Conservation (phyloP, 805 yeast species). For the Lachancea dasiensis region DNA sequence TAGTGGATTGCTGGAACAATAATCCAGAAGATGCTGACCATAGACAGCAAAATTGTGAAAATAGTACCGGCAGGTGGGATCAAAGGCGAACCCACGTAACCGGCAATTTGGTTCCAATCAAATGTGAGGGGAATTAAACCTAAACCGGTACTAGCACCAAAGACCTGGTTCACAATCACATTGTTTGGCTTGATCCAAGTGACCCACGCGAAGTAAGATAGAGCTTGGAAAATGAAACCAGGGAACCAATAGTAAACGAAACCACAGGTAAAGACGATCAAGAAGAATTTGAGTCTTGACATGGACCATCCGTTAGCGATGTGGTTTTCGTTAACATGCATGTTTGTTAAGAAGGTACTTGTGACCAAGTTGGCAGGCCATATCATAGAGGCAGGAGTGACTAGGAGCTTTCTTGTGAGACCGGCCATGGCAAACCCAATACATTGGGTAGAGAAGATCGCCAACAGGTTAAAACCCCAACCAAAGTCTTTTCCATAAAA, state of each 20-base stretch:
- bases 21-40: constrained; percentile 48
- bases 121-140: constrained; percentile 62
- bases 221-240: constrained; percentile 50
- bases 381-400: constrained; percentile 57
- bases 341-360: constrained; percentile 19
- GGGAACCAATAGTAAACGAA: constrained; percentile 57
- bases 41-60: constrained; percentile 40
- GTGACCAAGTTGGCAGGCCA: constrained; percentile 70
- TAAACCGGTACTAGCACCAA: constrained; percentile 56
- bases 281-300: constrained; percentile 46
- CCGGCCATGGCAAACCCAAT: constrained; percentile 69
- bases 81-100: constrained; percentile 54
- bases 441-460: constrained; percentile 51
- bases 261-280: constrained; percentile 35
- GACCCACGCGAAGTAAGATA: constrained; percentile 49
- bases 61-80: constrained; percentile 51
- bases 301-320: constrained; percentile 30
- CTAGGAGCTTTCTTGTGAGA: constrained; percentile 49
- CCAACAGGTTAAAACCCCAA: constrained; percentile 50
- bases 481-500: constrained; percentile 43
- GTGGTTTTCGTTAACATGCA: constrained; percentile 19
- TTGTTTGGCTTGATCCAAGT: constrained; percentile 47
- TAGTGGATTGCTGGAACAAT: constrained; percentile 48
- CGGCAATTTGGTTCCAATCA: constrained; percentile 52
- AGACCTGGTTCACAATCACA: constrained; percentile 55